These are phyloP conservation scores for Logfia minima DNA, from an alignment of 129 eudicot genomes.

Conservation along the genomic window DNA sequence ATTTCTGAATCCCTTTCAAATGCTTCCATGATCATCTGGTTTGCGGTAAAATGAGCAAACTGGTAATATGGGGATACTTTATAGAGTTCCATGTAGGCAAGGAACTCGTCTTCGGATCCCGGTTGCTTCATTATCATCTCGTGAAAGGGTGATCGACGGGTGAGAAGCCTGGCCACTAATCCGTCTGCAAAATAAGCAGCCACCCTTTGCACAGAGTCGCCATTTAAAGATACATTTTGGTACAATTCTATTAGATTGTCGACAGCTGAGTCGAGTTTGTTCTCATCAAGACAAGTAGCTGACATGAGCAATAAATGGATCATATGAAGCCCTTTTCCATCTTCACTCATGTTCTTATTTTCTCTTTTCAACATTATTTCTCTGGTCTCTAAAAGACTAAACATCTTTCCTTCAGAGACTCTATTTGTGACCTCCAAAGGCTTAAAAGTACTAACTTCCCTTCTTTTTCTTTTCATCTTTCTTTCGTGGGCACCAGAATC, in stretches of 20 bases:
- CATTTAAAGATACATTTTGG: constrained; percentile 44
- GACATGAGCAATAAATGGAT: constrained; percentile 64
- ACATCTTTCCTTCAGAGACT: constrained; percentile 52
- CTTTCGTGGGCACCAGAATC: constrained; percentile 31
- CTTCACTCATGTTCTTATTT: constrained; percentile 29
- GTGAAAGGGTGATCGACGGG: constrained; percentile 64
- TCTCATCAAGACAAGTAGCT: constrained; percentile 56
- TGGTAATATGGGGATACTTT: constrained; percentile 80
- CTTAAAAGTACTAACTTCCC: constrained; percentile 13
- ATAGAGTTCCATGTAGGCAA: constrained; percentile 69
- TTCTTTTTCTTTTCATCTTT: constrained; percentile 46
- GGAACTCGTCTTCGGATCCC: constrained; percentile 55
- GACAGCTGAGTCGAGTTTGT: constrained; percentile 43
- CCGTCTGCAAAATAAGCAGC: constrained; percentile 91
- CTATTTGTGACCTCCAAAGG: constrained; percentile 23
- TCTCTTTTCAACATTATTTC: constrained; percentile 58
- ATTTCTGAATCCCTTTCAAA: constrained; percentile 50
- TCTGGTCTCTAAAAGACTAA: constrained; percentile 57
- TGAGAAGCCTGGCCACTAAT: constrained; percentile 62
- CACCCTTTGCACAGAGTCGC: constrained; percentile 79
- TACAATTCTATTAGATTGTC: constrained; percentile 53
- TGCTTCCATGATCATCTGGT: constrained; percentile 78
- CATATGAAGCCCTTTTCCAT: constrained; percentile 63
- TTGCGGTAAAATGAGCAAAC: constrained; percentile 92
- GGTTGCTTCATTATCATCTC: constrained; percentile 69